Evolutionary conservation across 2,329 filamentous ascomycete genomes (phyloP).

Genomic region (Fusarium albosuccineum): DNA sequence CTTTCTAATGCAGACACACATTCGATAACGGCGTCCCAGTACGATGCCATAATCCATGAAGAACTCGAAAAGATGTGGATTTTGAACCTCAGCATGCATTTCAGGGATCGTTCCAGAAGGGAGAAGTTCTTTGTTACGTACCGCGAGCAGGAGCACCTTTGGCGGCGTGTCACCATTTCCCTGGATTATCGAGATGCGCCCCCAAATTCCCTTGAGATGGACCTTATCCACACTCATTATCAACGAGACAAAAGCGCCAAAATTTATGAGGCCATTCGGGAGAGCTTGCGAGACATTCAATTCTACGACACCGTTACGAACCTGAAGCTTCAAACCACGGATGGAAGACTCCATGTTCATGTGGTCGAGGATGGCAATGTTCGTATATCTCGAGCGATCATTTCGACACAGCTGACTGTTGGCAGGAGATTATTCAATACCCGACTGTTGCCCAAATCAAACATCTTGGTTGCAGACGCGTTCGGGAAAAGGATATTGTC

Average conservation of each 20-base stretch:
- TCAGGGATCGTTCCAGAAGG: slow-evolving; percentile 89
- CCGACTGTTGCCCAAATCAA: slow-evolving; percentile 79
- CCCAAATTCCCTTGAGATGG: slow-evolving; percentile 85
- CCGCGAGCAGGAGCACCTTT: slow-evolving; percentile 81
- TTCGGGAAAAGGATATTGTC: slow-evolving; percentile 79
- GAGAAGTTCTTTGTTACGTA: slow-evolving; percentile 99
- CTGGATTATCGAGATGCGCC: slow-evolving; percentile 89
- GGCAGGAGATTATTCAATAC: slow-evolving; percentile 88
- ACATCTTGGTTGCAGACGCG: slow-evolving; percentile 75
- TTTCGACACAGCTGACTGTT: slow-evolving; percentile 28
- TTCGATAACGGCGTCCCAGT: slow-evolving; percentile 65
- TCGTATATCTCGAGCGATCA: slow-evolving; percentile 47
- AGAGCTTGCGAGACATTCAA: slow-evolving; percentile 91
- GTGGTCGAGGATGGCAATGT: slow-evolving; percentile 95
- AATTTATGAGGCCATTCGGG: slow-evolving; percentile 94
- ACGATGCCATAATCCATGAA: slow-evolving; percentile 76
- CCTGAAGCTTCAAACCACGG: slow-evolving; percentile 89
- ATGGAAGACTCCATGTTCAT: slow-evolving; percentile 91
- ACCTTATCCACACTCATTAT: slow-evolving; percentile 81
- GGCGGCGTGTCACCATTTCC: slow-evolving; percentile 92
- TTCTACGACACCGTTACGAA: slow-evolving; percentile 98
- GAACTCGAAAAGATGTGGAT: slow-evolving; percentile 95
- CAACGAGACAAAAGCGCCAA: slow-evolving; percentile 93
- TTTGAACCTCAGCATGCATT: slow-evolving; percentile 97
- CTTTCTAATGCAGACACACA: slow-evolving; percentile 57